Base-by-base conservation (phyloP, 2,329 filamentous ascomycete species). In the Paraphoma chrysanthemicola region DNA sequence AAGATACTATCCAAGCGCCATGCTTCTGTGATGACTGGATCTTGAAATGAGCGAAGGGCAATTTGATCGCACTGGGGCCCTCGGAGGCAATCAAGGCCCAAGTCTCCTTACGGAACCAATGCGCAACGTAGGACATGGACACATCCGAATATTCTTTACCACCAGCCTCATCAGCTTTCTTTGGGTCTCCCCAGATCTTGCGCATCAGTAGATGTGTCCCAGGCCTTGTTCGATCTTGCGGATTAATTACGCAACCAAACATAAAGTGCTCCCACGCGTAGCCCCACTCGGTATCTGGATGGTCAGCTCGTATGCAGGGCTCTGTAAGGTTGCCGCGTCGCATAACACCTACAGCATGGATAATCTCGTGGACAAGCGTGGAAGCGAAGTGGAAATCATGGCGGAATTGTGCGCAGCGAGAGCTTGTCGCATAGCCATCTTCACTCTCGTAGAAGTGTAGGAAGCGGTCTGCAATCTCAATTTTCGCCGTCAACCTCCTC, bases 241-340 rank as follows among this genome's bases (percentile, higher is more conserved):
- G 72, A 29, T 76, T 73, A 29, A 75, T 67, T 4, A 74, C 59
- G 28, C 60, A 60, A 12, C 74, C 73, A 39, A 77, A 75, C 61
- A 73, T 69, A 58, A 72, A 74, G 44, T 72, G 66, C 51, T 77
- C 75, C 73, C 73, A 77, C n/a, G 71, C 68, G 45, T 59, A 70
- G 12, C 75, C 75, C 62, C 67, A 70, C 46, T 77, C 75, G 2
- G 61, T 57, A 6, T 63, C 62, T 3, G 70, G 72, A 53, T 68
- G 66, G 16, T 72, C 59, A 11, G 55, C 50, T 10, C 57, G 52
- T 23, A 74, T 64, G 41, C 54, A 62, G 29, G 72, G 69, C 57
- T 77, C 75, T 4, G 41, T 33, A 1, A 70, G 33, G 23, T 68
- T 48, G 29, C 72, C 72, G 33, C 71, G 65, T 41, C 64, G 60